Percentiles rank a stretch among this genome's conserved stretches.
Evolutionary conservation across 352 stramenopile species (phyloP).

Genomic region (Pilasporangium apinafurcum): DNA sequence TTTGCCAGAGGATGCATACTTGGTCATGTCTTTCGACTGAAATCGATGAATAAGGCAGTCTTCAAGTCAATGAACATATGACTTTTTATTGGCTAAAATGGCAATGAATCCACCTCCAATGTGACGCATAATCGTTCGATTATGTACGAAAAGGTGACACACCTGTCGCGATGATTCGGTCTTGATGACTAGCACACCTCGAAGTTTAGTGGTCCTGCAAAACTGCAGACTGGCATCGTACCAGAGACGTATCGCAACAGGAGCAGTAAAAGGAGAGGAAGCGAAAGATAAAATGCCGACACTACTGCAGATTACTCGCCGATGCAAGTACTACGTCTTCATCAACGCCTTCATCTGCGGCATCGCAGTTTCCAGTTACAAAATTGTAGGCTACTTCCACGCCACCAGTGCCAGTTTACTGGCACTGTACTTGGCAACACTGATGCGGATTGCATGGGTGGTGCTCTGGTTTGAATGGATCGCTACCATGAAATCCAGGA

Average conservation of each 20-base stretch:
- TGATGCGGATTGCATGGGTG: conserved; percentile 55
- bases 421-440: conserved; percentile 29
- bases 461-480: conserved; percentile 82
- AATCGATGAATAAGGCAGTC: no score
- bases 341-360: conserved; percentile 81
- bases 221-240: no score
- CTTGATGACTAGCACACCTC: no score
- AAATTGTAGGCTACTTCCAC: conserved; percentile 6
- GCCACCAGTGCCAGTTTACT: neutral
- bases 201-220: no score
- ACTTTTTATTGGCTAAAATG: no score
- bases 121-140: no score
- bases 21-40: no score
- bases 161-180: no score
- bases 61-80: no score
- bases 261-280: conserved; percentile 4
- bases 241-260: neutral
- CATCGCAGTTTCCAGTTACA: conserved; percentile 28
- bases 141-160: no score
- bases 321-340: conserved; percentile 72
- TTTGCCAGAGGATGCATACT: no score
- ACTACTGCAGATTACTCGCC: conserved; percentile 23
- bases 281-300: neutral
- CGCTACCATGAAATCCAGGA: conserved; percentile 56
- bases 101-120: no score